These are phyloP conservation scores for Cercospora brassicicola DNA, from an alignment of 2,329 filamentous ascomycete genomes.

Conservation along the genomic window DNA sequence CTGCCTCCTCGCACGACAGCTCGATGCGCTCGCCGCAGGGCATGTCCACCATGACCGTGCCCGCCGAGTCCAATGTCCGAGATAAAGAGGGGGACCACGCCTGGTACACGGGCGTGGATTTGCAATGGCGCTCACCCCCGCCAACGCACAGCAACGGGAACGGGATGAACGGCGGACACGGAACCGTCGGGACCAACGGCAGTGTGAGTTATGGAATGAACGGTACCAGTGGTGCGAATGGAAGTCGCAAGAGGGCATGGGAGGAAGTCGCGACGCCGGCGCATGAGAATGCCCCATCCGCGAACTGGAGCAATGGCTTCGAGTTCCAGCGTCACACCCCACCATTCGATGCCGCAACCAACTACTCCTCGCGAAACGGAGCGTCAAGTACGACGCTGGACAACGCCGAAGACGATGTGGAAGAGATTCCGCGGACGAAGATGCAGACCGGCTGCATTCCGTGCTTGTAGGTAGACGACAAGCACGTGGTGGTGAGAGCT, in stretches of 20 bases:
- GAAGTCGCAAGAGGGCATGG: conserved; percentile 25
- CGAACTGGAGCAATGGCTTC: conserved; percentile 16
- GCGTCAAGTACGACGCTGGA: conserved; percentile 11
- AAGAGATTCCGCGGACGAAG: conserved; percentile 26
- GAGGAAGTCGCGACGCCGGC: conserved; percentile 22
- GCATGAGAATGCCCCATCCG: conserved; percentile 5
- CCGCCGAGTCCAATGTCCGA: conserved; percentile 18
- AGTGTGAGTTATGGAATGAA: conserved; percentile 15
- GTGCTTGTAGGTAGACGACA: conserved; percentile 33
- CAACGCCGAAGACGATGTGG: conserved; percentile 20
- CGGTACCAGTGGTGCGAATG: background rate
- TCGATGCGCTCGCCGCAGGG: background rate
- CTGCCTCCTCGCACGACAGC: background rate
- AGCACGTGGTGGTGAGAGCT: background rate
- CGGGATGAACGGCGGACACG: background rate
- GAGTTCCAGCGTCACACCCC: conserved; percentile 12
- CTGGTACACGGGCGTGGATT: conserved; percentile 25
- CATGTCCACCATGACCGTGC: conserved; percentile 24
- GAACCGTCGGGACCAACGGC: background rate
- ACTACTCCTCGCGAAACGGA: conserved; percentile 19
- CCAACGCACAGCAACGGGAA: conserved; percentile 18
- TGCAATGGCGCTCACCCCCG: conserved; percentile 28
- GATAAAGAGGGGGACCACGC: conserved; percentile 15
- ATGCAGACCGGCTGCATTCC: conserved; percentile 39
- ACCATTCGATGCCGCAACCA: conserved; percentile 10